phyloP scores from a whole-genome alignment of 768 basidiomycete species.

The Serendipita sp. region DNA sequence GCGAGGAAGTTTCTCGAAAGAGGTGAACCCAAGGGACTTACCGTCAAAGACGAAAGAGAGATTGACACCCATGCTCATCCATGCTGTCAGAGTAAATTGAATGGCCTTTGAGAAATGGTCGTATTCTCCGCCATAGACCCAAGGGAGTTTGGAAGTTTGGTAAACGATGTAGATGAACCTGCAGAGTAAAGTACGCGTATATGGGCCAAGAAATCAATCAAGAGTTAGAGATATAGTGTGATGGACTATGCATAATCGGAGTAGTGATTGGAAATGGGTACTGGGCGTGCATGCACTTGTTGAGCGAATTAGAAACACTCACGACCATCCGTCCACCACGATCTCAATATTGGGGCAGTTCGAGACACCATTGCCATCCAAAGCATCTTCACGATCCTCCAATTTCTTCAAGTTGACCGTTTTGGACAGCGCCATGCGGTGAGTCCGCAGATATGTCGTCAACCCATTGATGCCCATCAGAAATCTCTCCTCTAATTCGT shows the following conservation, averaged over 20 bases:
- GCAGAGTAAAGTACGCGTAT: too few relatives aligned
- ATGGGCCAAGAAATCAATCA: too few relatives aligned
- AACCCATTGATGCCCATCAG: slow-evolving; percentile 39
- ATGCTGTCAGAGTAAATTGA: slow-evolving; percentile 38
- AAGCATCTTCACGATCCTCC: neutral
- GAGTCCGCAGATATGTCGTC: slow-evolving; percentile 35
- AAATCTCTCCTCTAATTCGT: too few relatives aligned
- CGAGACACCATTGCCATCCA: neutral
- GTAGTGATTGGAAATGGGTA: too few relatives aligned
- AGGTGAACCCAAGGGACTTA: too few relatives aligned
- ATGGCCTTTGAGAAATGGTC: slow-evolving; percentile 36
- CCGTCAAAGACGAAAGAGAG: slow-evolving; percentile 76
- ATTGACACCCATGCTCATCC: slow-evolving; percentile 49
- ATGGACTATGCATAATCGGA: too few relatives aligned
- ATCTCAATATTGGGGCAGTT: slow-evolving; percentile 25
- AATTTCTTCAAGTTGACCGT: slow-evolving; percentile 19
- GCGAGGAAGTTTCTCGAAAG: too few relatives aligned
- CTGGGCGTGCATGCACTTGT: too few relatives aligned
- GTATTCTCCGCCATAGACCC: slow-evolving; percentile 83
- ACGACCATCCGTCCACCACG: slow-evolving; percentile 82
- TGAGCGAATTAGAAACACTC: too few relatives aligned
- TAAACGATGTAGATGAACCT: slow-evolving; percentile 68
- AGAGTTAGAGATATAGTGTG: too few relatives aligned
- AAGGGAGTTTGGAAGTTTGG: slow-evolving; percentile 44
- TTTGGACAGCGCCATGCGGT: slow-evolving; percentile 26